phyloP scores from a whole-genome alignment of 768 basidiomycete species.

The Baorangia bicolor region DNA sequence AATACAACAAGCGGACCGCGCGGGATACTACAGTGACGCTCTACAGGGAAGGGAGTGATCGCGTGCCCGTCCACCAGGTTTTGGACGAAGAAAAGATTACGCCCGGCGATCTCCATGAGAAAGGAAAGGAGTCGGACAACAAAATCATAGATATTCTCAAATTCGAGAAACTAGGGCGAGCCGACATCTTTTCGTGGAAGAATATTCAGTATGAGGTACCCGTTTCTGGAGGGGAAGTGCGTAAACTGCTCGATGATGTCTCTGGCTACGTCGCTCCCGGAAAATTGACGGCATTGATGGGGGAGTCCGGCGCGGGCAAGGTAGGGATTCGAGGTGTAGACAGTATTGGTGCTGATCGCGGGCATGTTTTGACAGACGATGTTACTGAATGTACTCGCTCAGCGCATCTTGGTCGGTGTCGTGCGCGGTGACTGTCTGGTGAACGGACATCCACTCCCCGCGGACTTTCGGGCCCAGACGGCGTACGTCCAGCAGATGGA shows the following conservation, averaged over 20 bases:
- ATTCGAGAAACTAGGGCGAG: constrained; percentile 24
- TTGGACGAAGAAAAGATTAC: constrained; percentile 20
- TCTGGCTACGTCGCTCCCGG: constrained; percentile 52
- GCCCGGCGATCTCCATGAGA: neutral
- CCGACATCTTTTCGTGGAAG: constrained; percentile 79
- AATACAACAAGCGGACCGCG: constrained; percentile 30
- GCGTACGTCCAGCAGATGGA: constrained; percentile 67
- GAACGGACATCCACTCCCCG: constrained; percentile 51
- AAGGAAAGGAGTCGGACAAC: no score
- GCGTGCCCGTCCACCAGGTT: neutral
- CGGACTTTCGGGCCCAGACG: constrained; percentile 65
- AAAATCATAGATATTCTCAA: neutral
- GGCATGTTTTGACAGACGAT: constrained; percentile 43
- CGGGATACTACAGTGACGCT: constrained; percentile 33
- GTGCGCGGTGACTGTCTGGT: constrained; percentile 53
- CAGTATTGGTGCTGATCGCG: neutral
- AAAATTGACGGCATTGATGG: constrained; percentile 52
- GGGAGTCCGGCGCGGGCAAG: constrained; percentile 36
- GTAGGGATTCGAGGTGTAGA: neutral
- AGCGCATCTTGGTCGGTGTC: constrained; percentile 47
- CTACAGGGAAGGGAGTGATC: constrained; percentile 14
- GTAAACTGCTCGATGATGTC: constrained; percentile 44
- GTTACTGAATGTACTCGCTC: constrained; percentile 55
- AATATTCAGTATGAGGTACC: constrained; percentile 66
- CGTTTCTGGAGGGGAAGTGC: constrained; percentile 33